phyloP scores from a whole-genome alignment of 257 asterid species.

The Lycium ferocissimum region DNA sequence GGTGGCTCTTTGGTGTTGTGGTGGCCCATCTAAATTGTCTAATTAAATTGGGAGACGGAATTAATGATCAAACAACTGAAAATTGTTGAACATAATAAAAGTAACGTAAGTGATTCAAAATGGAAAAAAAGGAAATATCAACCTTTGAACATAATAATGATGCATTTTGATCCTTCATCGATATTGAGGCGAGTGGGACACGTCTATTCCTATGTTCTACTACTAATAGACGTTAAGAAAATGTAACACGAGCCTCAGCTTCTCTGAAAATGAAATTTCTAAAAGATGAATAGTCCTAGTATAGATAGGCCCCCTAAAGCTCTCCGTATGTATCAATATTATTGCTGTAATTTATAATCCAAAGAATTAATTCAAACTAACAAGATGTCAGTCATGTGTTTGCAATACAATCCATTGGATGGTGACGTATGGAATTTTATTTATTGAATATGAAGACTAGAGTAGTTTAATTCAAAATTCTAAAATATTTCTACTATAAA shows the following conservation, averaged over 20 bases:
- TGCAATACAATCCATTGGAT: too few relatives aligned
- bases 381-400: too few relatives aligned
- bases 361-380: too few relatives aligned
- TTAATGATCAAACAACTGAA: background rate
- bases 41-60: background rate
- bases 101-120: background rate
- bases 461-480: too few relatives aligned
- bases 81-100: background rate
- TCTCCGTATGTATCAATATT: too few relatives aligned
- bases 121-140: background rate
- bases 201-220: too few relatives aligned
- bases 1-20: too few relatives aligned
- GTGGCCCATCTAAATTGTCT: too few relatives aligned
- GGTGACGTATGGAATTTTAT: too few relatives aligned
- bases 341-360: too few relatives aligned
- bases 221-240: background rate
- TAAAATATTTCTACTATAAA: too few relatives aligned
- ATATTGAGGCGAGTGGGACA: background rate
- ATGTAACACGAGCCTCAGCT: background rate
- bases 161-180: background rate
- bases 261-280: background rate
- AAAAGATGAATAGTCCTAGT: background rate
- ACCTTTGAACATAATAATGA: background rate
- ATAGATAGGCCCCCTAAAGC: background rate
- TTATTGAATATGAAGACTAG: too few relatives aligned